A percentile compares a stretch with the other conserved stretches of the same genome.
These are phyloP conservation scores for Letharia columbiana DNA, from an alignment of 495 filamentous ascomycete genomes.

Conservation along the genomic window DNA sequence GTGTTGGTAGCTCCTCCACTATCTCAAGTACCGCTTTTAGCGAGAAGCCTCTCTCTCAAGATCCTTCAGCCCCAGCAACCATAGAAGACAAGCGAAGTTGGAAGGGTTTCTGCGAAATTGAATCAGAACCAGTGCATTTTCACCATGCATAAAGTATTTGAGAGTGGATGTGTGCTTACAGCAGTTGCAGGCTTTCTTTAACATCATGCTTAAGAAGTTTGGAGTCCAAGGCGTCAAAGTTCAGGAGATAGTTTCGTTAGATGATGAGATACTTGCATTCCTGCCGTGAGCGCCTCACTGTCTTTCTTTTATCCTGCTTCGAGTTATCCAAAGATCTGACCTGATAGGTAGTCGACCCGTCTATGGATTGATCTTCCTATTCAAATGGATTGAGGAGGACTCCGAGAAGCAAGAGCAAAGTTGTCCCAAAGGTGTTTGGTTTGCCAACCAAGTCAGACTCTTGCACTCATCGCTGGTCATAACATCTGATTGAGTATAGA, in stretches of 20 bases:
- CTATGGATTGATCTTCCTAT: slow-evolving; percentile 78
- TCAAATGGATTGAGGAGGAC: slow-evolving; percentile 58
- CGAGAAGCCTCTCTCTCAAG: slow-evolving; percentile 22
- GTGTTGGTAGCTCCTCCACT: slow-evolving; percentile 24
- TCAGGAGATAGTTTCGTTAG: slow-evolving; percentile 68
- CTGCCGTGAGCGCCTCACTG: slow-evolving; percentile 46
- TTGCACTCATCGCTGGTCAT: neutral
- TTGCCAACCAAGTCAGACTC: slow-evolving; percentile 71
- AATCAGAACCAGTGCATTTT: slow-evolving; percentile 74
- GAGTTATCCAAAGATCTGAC: neutral
- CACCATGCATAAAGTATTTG: too few relatives aligned
- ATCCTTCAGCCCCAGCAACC: slow-evolving; percentile 34
- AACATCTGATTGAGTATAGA: slow-evolving; percentile 36
- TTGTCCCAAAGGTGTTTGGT: slow-evolving; percentile 73
- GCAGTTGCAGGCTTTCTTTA: slow-evolving; percentile 61
- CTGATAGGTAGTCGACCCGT: slow-evolving; percentile 50
- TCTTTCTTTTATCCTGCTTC: neutral
- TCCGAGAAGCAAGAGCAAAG: slow-evolving; percentile 45
- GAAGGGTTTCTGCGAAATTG: slow-evolving; percentile 81
- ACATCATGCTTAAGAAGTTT: slow-evolving; percentile 68
- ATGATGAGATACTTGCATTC: slow-evolving; percentile 54
- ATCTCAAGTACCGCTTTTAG: slow-evolving; percentile 1
- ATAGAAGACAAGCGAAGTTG: slow-evolving; percentile 41
- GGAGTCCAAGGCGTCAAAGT: slow-evolving; percentile 66
- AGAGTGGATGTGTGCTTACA: slow-evolving; percentile 16